Evolutionary conservation across 2,329 filamentous ascomycete genomes (phyloP), one percentile per base, ranked within the genome.

Genomic region (Magnaporthiopsis rhizophila): DNA sequence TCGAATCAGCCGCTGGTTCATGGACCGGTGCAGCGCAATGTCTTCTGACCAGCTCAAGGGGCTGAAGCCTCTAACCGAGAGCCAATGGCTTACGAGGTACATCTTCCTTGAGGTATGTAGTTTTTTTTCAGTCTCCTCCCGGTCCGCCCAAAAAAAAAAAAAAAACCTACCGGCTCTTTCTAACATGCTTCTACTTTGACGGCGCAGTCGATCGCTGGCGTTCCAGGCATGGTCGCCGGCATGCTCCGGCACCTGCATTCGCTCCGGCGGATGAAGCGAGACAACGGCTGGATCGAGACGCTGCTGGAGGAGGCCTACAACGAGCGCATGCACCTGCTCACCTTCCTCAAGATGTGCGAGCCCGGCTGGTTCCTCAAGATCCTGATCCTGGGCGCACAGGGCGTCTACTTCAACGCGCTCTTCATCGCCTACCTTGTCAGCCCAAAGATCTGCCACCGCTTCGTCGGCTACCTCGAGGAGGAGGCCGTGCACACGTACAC

Each of bases 401-500:
- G 94, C 56, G 91, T 98, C 70, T 98, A 96, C 82, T 97, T 96
- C 84, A 99, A 99, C 78, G 85, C 87, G 68, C 86, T 98, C 74
- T 98, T 99, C 82, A 66, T 97, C 67, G 84, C 89, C 60, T 98
- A 98, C 77, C 86, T 99, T 45, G 72, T 97, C 66, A 92, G 89
- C 1, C 94, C 95, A 8, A 87, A 88, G 66, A 94, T 91, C 67
- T 94, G 91, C 72, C 95, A 99, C 76, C 89, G 95, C 59, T 98
- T 99, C 75, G 93, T 98, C 63, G 95, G 93, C 1, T 98, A 98
- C 71, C 86, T 99, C 15, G 95, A 99, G 76, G 95, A 99, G 75
- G 95, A 99, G 76, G 95, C 95, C 11, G 94, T 98, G 1, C 85
- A 96, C 72, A 99, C 95, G 0, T 99, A 99, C 79, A 95, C 92